These are phyloP conservation scores for Akanthomyces dipterigenus DNA, from an alignment of 2,329 filamentous ascomycete species.

Conservation along the genomic window DNA sequence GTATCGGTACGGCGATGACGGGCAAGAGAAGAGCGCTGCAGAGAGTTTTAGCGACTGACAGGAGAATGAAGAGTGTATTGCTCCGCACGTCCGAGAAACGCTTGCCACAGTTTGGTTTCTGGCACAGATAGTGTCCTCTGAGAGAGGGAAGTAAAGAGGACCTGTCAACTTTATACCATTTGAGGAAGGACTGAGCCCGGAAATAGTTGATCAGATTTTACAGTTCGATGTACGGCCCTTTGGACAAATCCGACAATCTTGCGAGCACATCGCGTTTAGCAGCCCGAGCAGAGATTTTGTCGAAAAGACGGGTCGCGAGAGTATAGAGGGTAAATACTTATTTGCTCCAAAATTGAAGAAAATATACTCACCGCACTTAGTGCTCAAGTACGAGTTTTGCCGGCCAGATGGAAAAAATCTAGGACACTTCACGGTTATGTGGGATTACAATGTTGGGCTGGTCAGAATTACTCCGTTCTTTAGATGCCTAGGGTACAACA, in stretches of 20 bases:
- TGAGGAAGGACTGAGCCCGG: slow-evolving; percentile 53
- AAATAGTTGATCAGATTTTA: slow-evolving; percentile 50
- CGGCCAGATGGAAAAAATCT: slow-evolving; percentile 54
- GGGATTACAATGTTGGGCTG: slow-evolving; percentile 94
- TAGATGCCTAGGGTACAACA: slow-evolving; percentile 80
- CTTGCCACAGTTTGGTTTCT: slow-evolving; percentile 59
- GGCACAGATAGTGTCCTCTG: slow-evolving; percentile 49
- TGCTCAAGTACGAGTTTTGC: slow-evolving; percentile 78
- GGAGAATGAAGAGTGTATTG: too few relatives aligned
- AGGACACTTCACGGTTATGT: slow-evolving; percentile 71
- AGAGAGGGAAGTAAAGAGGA: slow-evolving; percentile 47
- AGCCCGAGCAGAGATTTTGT: slow-evolving; percentile 89
- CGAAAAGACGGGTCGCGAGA: slow-evolving; percentile 78
- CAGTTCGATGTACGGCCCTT: slow-evolving; percentile 61
- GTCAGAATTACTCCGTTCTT: slow-evolving; percentile 94
- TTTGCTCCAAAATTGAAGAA: background rate
- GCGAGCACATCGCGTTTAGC: slow-evolving; percentile 83
- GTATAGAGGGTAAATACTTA: slow-evolving; percentile 66
- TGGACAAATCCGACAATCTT: slow-evolving; percentile 53
- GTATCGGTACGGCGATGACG: too few relatives aligned
- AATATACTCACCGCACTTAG: slow-evolving; percentile 35
- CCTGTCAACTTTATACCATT: slow-evolving; percentile 67
- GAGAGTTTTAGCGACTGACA: slow-evolving; percentile 18
- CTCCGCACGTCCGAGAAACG: too few relatives aligned
- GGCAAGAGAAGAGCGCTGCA: too few relatives aligned